Evolutionary conservation across 441 rosid species (phyloP).

Genomic region (Syzygium syzygioides): DNA sequence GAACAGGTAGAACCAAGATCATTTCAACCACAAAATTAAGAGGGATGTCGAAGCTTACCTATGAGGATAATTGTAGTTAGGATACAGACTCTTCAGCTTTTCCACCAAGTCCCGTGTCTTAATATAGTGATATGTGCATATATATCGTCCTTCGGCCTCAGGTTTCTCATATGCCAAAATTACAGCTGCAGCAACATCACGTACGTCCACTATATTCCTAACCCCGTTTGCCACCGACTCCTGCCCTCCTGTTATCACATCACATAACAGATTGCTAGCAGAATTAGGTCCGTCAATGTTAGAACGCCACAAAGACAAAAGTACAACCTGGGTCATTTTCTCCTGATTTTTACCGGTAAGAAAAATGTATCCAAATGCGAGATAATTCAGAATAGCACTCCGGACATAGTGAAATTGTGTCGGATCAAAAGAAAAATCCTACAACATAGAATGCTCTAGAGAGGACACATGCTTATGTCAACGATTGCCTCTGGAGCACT

Average conservation of each 20-base stretch:
- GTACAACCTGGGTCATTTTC: background rate
- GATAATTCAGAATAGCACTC: background rate
- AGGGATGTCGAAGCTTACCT: constrained; percentile 19
- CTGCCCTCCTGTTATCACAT: constrained; percentile 33
- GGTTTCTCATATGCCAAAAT: constrained; percentile 59
- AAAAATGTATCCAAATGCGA: background rate
- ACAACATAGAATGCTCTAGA: background rate
- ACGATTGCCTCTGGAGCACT: background rate
- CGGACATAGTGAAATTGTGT: background rate
- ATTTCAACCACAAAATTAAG: background rate
- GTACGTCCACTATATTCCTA: constrained; percentile 50
- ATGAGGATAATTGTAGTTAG: constrained; percentile 54
- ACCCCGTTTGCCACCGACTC: constrained; percentile 39
- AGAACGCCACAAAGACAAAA: background rate
- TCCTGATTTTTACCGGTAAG: background rate
- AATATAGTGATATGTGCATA: constrained; percentile 37
- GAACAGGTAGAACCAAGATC: background rate
- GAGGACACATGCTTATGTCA: background rate
- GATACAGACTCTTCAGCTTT: constrained; percentile 45
- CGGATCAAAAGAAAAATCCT: background rate
- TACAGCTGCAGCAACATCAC: constrained; percentile 68
- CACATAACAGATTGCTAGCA: background rate
- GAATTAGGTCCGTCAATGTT: background rate
- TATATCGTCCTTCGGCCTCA: constrained; percentile 80
- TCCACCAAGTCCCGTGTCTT: constrained; percentile 32